These are phyloP conservation scores for Gardenia jasminoides DNA, from an alignment of 257 asterid genomes.

Conservation along the genomic window DNA sequence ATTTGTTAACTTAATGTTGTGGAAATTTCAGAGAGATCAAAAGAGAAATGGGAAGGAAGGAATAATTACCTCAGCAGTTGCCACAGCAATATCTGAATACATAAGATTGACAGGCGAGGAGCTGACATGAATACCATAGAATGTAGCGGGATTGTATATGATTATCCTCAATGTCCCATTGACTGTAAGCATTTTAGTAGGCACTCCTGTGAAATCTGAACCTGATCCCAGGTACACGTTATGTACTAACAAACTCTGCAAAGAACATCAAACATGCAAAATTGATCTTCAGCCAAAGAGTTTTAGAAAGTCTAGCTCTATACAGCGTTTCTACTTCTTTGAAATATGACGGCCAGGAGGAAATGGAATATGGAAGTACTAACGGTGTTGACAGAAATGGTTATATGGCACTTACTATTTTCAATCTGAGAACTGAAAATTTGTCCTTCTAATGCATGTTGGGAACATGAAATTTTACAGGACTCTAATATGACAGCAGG, in stretches of 20 bases:
- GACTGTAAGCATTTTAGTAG: constrained; percentile 66
- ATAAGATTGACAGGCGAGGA: constrained; percentile 74
- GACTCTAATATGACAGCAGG: no score
- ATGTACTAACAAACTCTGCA: constrained; percentile 75
- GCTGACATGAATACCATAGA: constrained; percentile 80
- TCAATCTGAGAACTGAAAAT: neutral
- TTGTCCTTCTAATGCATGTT: neutral
- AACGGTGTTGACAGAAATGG: neutral
- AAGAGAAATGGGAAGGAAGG: constrained; percentile 9
- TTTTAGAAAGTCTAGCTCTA: neutral
- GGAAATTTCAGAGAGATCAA: neutral
- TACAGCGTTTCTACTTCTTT: neutral
- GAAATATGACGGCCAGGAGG: neutral
- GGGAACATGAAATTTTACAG: neutral
- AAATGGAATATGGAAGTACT: neutral
- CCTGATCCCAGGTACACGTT: constrained; percentile 73
- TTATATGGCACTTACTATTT: neutral
- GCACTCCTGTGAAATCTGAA: constrained; percentile 78
- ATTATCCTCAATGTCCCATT: constrained; percentile 74
- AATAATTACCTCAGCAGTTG: constrained; percentile 68
- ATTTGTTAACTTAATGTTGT: neutral
- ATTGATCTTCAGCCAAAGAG: neutral
- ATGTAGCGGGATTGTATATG: constrained; percentile 85
- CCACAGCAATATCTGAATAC: constrained; percentile 70
- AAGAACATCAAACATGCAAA: constrained; percentile 7